Conservation (phyloP, 2,329 filamentous ascomycete genomes). For the Ascochyta pisi region DNA sequence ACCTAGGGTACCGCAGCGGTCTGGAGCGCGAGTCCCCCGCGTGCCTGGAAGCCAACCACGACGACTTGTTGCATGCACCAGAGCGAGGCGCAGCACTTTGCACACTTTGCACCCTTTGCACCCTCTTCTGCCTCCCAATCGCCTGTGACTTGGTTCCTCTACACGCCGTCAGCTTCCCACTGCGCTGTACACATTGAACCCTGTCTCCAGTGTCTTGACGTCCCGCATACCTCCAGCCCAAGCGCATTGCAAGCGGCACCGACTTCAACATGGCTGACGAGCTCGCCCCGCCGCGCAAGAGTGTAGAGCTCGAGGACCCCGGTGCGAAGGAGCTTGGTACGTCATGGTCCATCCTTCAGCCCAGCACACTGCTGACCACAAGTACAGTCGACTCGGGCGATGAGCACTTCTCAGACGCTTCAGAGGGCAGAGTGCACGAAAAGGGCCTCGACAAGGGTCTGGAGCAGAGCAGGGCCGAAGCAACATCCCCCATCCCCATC, state of each 20-base stretch:
- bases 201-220: not conserved
- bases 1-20: slow-evolving; percentile 4
- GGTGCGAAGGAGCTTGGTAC: slow-evolving; percentile 64
- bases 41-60: slow-evolving; percentile 27
- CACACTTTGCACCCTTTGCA: not conserved
- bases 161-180: not conserved
- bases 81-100: slow-evolving; percentile 27
- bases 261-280: slow-evolving; percentile 47
- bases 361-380: slow-evolving; percentile 21
- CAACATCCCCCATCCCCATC: slow-evolving; percentile 62
- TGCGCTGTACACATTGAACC: not conserved
- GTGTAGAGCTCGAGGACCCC: slow-evolving; percentile 62
- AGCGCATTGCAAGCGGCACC: not conserved
- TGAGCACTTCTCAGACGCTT: slow-evolving; percentile 71
- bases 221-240: not conserved
- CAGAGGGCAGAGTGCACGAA: slow-evolving; percentile 57
- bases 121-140: slow-evolving; percentile 1
- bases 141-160: not conserved
- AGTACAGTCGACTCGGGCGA: slow-evolving; percentile 55
- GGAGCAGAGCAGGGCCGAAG: slow-evolving; percentile 47
- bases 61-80: slow-evolving; percentile 16
- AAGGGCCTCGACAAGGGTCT: slow-evolving; percentile 23
- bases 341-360: slow-evolving; percentile 16
- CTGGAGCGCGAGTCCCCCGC: slow-evolving; percentile 20
- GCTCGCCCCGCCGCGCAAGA: slow-evolving; percentile 62